Base-by-base conservation (phyloP, 2,329 filamentous ascomycete genomes). In the Colletotrichum coccodes region DNA sequence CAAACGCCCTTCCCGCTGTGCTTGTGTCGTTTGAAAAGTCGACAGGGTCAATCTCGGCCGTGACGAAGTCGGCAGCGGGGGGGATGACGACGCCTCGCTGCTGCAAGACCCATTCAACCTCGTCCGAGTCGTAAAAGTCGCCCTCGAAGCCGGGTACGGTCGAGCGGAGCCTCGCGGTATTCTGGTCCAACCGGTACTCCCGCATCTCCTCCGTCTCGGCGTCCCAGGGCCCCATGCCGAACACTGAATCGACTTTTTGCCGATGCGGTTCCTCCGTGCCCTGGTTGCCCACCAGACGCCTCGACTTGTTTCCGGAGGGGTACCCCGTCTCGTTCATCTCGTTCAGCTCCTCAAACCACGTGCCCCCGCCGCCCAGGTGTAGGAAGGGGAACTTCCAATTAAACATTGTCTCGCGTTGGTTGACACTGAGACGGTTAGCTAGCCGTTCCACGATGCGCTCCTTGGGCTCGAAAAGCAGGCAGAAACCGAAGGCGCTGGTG, bases 61-160 rank as follows among this genome's bases (percentile, higher is more conserved):
- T 86, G 1, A 92, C 83, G 62, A 87, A 90, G 21, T 92, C 90
- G 11, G 86, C 83, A 11, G 84, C 81, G 0, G 87, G 85, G 11
- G 91, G 87, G 59, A 94, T 89, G 52, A 82, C 76, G 34, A 94
- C 87, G 6, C 90, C 90, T 34, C 87, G 86, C 57, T 87, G 84
- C 46, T 85, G 86, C 3, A 97, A 81, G 75, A 94, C 96, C 14
- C 87, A 84, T 77, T 96, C 92, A 0, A 94, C 90, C 76, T 96
- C 94, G 68, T 93, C 87, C 0, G 90, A 82, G 75, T 96, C 93
- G 72, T 92, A 93, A 83, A 93, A 96, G 58, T 93, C 88, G 5
- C 92, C 92, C 68, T 92, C 87, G 70, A 91, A 92, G 0, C 89
- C 91, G 1, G 87, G 84, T 8, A 90, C 77, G 44, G 84, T 85